phyloP scores from a whole-genome alignment of 1,284 basidiomycete species.

The Anthracocystis panici-leucophaei region DNA sequence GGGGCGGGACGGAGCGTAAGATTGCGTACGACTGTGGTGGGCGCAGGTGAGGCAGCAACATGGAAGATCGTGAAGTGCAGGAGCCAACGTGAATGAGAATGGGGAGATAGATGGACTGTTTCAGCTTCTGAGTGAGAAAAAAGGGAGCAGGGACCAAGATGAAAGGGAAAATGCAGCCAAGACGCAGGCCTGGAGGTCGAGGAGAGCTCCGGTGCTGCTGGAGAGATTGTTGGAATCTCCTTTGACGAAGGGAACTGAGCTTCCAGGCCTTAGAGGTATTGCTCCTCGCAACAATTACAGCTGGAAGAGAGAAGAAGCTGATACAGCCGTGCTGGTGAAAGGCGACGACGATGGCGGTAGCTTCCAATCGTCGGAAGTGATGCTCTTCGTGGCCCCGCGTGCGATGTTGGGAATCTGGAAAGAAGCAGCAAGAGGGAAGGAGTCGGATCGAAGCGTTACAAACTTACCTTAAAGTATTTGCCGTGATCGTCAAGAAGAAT shows the following conservation, averaged over 20 bases:
- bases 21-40: slow-evolving; percentile 48
- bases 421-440: too few relatives aligned
- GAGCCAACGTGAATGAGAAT: slow-evolving; percentile 5
- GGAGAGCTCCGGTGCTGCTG: not conserved
- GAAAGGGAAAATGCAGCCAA: not conserved
- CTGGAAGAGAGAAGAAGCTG: not conserved
- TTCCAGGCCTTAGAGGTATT: not conserved
- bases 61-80: not conserved
- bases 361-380: not conserved
- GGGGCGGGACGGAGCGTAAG: slow-evolving; percentile 13
- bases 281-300: not conserved
- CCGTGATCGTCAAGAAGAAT: slow-evolving; percentile 1
- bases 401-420: not conserved
- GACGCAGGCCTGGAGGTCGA: not conserved
- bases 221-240: not conserved
- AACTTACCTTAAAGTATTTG: slow-evolving; percentile 28
- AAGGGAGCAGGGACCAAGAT: not conserved
- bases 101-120: slow-evolving; percentile 10
- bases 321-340: not conserved
- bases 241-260: not conserved
- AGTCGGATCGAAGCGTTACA: not conserved
- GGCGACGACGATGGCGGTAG: not conserved
- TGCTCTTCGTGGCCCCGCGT: not conserved
- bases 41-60: not conserved
- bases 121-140: slow-evolving; percentile 31